Evolutionary conservation across 352 stramenopile genomes (phyloP).

Genomic region (Globisporangium yorkense): DNA sequence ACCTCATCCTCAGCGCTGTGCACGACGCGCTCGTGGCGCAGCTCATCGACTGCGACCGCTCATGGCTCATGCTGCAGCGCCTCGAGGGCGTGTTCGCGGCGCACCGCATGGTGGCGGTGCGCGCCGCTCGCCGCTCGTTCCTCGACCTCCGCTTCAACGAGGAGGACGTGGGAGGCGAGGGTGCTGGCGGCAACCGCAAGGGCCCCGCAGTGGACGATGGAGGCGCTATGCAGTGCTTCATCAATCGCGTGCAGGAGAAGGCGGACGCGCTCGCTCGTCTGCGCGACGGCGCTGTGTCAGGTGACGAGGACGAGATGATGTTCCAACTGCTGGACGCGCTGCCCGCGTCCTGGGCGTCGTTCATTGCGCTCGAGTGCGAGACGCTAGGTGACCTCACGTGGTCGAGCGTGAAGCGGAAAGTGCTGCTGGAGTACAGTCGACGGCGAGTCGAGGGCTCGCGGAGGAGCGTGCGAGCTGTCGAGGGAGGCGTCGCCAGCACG

Average conservation of each 20-base stretch:
- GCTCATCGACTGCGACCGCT: slow-evolving; percentile 7
- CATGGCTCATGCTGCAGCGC: slow-evolving; percentile 8
- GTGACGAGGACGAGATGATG: slow-evolving; percentile 6
- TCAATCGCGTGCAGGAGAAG: slow-evolving; percentile 1
- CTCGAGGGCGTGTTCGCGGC: slow-evolving; percentile 2
- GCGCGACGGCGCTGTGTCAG: neutral
- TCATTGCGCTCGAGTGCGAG: slow-evolving; percentile 5
- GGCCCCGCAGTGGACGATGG: neutral
- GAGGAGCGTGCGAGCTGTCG: neutral
- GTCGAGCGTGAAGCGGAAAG: slow-evolving; percentile 4
- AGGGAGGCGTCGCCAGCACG: neutral
- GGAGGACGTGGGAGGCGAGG: too few species aligned
- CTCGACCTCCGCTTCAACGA: slow-evolving; percentile 2
- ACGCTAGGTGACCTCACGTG: slow-evolving; percentile 1
- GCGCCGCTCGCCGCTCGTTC: slow-evolving; percentile 5
- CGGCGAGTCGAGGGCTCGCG: slow-evolving; percentile 1
- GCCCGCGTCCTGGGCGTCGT: slow-evolving; percentile 3
- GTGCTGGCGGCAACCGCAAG: neutral
- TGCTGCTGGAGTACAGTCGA: slow-evolving; percentile 6
- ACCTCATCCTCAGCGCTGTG: slow-evolving; percentile 1
- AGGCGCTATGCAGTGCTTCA: slow-evolving; percentile 6
- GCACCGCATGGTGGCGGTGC: slow-evolving; percentile 5
- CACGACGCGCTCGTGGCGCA: slow-evolving; percentile 3
- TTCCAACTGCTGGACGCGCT: slow-evolving; percentile 8
- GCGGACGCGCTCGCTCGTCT: slow-evolving; percentile 3